Evolutionary conservation across 1,139 yeast genomes (phyloP).

Genomic region (Zygoascus meyerae): DNA sequence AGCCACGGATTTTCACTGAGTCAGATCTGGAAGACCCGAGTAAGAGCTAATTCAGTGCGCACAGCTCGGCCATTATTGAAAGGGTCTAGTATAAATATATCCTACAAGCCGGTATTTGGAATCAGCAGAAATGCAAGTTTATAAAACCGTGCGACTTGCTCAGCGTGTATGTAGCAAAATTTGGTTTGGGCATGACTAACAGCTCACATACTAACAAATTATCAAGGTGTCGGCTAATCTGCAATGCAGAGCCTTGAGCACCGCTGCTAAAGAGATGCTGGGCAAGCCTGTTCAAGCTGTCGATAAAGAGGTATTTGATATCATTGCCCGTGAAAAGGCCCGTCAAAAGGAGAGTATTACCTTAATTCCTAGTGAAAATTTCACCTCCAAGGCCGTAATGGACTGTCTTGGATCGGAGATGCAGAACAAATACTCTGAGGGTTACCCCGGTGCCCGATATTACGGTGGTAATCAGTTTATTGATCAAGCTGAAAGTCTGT

Average conservation of each 20-base stretch:
- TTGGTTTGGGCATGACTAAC: no score
- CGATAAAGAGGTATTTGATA: conserved; percentile 40
- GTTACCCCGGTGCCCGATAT: conserved; percentile 95
- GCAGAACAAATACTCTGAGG: conserved; percentile 98
- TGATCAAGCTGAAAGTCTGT: conserved; percentile 84
- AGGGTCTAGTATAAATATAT: no score
- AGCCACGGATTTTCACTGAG: no score
- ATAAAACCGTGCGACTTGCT: no score
- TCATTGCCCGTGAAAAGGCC: conserved; percentile 79
- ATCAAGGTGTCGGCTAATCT: no score
- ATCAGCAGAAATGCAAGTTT: no score
- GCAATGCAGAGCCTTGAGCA: not conserved
- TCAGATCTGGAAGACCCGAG: no score
- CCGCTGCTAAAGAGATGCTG: conserved; percentile 16
- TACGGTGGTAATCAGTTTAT: conserved; percentile 97
- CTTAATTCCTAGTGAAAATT: conserved; percentile 93
- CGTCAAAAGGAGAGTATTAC: conserved; percentile 95
- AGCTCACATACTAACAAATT: not conserved
- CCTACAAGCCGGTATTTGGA: no score
- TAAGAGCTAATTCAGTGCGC: no score
- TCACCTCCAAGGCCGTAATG: conserved; percentile 93
- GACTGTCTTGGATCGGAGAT: conserved; percentile 97
- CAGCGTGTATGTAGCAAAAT: no score
- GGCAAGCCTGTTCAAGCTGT: conserved; percentile 29
- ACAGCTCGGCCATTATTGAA: no score